Base-by-base conservation (phyloP, 2,329 filamentous ascomycete genomes). In the Clarireedia sp. region DNA sequence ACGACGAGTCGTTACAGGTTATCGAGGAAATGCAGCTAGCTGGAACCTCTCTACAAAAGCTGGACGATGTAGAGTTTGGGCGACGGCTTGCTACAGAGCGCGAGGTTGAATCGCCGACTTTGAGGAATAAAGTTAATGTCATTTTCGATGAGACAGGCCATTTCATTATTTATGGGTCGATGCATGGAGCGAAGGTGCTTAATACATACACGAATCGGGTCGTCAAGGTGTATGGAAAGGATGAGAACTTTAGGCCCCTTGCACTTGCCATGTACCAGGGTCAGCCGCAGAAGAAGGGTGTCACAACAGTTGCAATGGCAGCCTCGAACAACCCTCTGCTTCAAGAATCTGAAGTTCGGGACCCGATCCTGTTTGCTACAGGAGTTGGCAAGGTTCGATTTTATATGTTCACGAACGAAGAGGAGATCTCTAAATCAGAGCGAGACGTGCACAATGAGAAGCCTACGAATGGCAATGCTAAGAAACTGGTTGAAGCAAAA, bases 391-490 rank as follows among this genome's bases (percentile, higher is more conserved):
- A 96, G 72, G 82, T 87, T 26, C 87, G 95, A 41, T 99, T 99
- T 74, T 99, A 96, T 78, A 90, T 97, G 83, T 99, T 96, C 72
- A 96, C 89, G 37, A 95, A 96, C 70, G 88, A 96, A 40, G 81
- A 85, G 38, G 87, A 90, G 23, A 79, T 94, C 51, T 86, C 85
- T 62, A 95, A 92, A 70, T 86, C 87, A 7, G 85, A 86, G 37
- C 85, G 94, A 62, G 94, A 99, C 69, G 79, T 99, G 10, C 90
- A 96, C 64, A 99, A 99, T 69, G 94, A 99, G 72, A 91, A 90
- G 64, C 94, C 92, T 0, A 86, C 82, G 1, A 78, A 83, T 51
- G 68, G 85, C 17, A 80, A 79, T 45, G 69, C 73, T 3, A 75
- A 75, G 61, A 84, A 79, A 70, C 74, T 74, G 47, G 72, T 72